Evolutionary conservation across 106 monocot genomes (phyloP), one percentile per base, ranked within the genome.

Genomic region (Triglochin maritima): DNA sequence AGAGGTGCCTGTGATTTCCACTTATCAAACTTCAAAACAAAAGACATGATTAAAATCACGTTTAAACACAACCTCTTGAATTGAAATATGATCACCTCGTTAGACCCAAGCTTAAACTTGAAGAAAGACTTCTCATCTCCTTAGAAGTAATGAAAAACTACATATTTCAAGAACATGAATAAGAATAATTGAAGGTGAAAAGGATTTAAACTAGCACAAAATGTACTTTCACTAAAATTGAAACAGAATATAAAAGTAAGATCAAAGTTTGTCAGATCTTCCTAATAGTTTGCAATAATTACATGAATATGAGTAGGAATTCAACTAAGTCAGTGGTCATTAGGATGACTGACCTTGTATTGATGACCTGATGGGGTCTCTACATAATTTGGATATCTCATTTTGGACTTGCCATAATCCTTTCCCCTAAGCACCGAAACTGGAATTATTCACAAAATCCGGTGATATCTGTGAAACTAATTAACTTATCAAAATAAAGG

Each of bases 401-500:
- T 91, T 79, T 91, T 96, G 72, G 91, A 71, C 79, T 96, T 96
- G 43, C 95, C 96, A 80, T 96, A 96, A 69, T 96, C 91, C 78
- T 96, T 96, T 58, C 96, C 96, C 65, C 91, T 81, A 11, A 96
- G 80, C 49, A 91, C 96, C 59, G 96, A 91, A 90, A 96, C 96
- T 96, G 59, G 15, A 10, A 47, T 13, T 45, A 57, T 44, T 46
- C n/a, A n/a, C n/a, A n/a, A n/a, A n/a, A n/a, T n/a, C n/a, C n/a
- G n/a, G n/a, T n/a, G n/a, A n/a, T n/a, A n/a, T n/a, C n/a, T n/a
- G n/a, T n/a, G n/a, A n/a, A n/a, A n/a, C n/a, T n/a, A n/a, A n/a
- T n/a, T n/a, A n/a, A n/a, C n/a, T n/a, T n/a, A n/a, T n/a, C n/a
- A n/a, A n/a, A n/a, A n/a, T n/a, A n/a, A n/a, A n/a, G n/a, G n/a